Evolutionary conservation across 371 early-diverging fungal species (phyloP).

Genomic region (Lichtheimia hyalospora): DNA sequence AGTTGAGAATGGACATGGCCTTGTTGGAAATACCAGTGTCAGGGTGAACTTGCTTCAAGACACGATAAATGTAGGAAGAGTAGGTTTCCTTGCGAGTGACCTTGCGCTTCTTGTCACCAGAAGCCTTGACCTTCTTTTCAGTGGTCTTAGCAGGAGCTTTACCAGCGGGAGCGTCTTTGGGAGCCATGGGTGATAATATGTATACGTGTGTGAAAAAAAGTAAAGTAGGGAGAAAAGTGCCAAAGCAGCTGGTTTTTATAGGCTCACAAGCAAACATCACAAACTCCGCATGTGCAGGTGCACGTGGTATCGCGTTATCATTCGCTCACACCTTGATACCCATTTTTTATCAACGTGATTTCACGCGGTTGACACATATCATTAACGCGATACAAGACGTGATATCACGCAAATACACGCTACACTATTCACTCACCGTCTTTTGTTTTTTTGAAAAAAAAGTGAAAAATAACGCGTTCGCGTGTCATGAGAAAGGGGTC

Average conservation of each 20-base stretch:
- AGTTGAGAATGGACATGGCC: constrained; percentile 98
- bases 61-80: constrained; percentile 92
- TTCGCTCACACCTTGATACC: no score
- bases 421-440: background rate
- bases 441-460: constrained; percentile 10
- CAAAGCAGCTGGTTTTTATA: no score
- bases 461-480: constrained; percentile 7
- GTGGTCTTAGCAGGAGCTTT: constrained; percentile 74
- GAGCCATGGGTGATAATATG: constrained; percentile 38
- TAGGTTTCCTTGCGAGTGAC: constrained; percentile 80
- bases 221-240: constrained; percentile 14
- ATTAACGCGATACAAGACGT: background rate
- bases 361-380: background rate
- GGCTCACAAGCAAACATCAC: no score
- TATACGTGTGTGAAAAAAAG: constrained; percentile 13
- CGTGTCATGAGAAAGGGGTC: background rate
- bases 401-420: constrained; percentile 17
- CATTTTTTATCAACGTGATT: background rate
- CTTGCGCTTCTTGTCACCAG: constrained; percentile 56
- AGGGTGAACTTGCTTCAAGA: constrained; percentile 91
- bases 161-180: constrained; percentile 60
- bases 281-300: no score
- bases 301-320: no score
- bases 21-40: constrained; percentile 98
- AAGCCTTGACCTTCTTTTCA: constrained; percentile 52